Evolutionary conservation across 2,329 filamentous ascomycete species (phyloP).

Genomic region (Apiospora kogelbergensis): DNA sequence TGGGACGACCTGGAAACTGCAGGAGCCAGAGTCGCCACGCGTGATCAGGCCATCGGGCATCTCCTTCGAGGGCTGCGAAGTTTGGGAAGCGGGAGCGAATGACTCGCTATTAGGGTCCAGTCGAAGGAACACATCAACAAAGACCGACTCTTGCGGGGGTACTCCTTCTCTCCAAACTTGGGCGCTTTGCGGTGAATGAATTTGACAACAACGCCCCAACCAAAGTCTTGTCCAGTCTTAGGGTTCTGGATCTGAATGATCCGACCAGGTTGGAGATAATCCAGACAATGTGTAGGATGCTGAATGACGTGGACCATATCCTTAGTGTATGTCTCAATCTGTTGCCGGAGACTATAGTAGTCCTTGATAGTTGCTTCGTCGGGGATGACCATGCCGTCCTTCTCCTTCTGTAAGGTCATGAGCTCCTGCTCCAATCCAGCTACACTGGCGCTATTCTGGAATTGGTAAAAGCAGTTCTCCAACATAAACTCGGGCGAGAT

Average conservation of each 20-base stretch:
- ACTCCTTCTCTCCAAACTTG: slow-evolving; percentile 68
- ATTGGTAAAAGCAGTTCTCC: slow-evolving; percentile 97
- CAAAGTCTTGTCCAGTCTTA: slow-evolving; percentile 72
- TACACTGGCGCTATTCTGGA: slow-evolving; percentile 91
- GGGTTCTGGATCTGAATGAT: slow-evolving; percentile 82
- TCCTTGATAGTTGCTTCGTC: slow-evolving; percentile 90
- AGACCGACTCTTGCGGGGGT: slow-evolving; percentile 73
- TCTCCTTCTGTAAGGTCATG: slow-evolving; percentile 73
- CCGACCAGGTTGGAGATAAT: slow-evolving; percentile 85
- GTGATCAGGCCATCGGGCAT: slow-evolving; percentile 66
- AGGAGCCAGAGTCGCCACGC: slow-evolving; percentile 60
- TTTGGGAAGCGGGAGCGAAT: slow-evolving; percentile 34
- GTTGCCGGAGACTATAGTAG: slow-evolving; percentile 87
- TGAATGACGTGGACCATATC: slow-evolving; percentile 93
- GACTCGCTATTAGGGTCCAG: slow-evolving; percentile 52
- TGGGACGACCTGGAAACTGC: slow-evolving; percentile 79
- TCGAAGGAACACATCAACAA: slow-evolving; percentile 79
- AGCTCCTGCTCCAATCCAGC: slow-evolving; percentile 82
- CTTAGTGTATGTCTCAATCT: slow-evolving; percentile 78
- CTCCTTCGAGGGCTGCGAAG: slow-evolving; percentile 37
- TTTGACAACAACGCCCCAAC: slow-evolving; percentile 89
- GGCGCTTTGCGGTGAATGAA: slow-evolving; percentile 64
- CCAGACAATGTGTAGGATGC: slow-evolving; percentile 81
- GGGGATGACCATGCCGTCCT: slow-evolving; percentile 71
- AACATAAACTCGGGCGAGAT: slow-evolving; percentile 98